These are phyloP conservation scores for Podospora sp. DNA, from an alignment of 495 filamentous ascomycete genomes.

Conservation along the genomic window DNA sequence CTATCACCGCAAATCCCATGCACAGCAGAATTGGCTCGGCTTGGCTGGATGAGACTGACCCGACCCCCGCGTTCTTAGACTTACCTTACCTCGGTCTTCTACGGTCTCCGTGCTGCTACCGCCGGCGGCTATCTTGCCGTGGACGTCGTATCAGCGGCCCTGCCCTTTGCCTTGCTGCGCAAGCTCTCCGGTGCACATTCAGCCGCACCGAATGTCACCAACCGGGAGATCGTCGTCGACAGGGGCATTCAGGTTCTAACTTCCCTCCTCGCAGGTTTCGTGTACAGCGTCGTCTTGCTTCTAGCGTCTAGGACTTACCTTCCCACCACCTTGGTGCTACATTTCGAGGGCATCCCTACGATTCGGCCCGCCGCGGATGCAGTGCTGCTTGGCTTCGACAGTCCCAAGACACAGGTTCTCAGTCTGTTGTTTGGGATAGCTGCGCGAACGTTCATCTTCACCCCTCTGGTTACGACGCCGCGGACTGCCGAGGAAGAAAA, in stretches of 20 bases:
- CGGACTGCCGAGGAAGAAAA: conserved; percentile 39
- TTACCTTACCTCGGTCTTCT: conserved; percentile 74
- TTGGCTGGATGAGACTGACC: conserved; percentile 1
- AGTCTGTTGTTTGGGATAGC: conserved; percentile 62
- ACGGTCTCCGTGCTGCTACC: conserved; percentile 62
- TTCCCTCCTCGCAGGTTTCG: conserved; percentile 62
- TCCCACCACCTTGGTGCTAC: conserved; percentile 63
- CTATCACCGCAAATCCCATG: neutral
- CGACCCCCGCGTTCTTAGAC: conserved; percentile 42
- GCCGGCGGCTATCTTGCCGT: conserved; percentile 60
- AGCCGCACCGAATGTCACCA: conserved; percentile 59
- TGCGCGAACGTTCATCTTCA: conserved; percentile 73
- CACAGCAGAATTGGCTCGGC: neutral
- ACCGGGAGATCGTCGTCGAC: conserved; percentile 72
- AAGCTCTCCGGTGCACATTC: conserved; percentile 62
- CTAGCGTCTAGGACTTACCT: conserved; percentile 66
- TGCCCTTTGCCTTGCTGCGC: conserved; percentile 73
- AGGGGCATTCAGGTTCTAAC: conserved; percentile 62
- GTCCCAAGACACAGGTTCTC: conserved; percentile 41
- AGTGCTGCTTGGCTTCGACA: conserved; percentile 59
- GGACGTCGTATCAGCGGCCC: conserved; percentile 64
- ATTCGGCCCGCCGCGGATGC: conserved; percentile 64
- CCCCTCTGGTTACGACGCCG: conserved; percentile 60
- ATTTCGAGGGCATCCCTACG: conserved; percentile 70
- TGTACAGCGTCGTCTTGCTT: conserved; percentile 69